Conservation (phyloP, 495 filamentous ascomycete species). For the Aspergillus nanangensis region DNA sequence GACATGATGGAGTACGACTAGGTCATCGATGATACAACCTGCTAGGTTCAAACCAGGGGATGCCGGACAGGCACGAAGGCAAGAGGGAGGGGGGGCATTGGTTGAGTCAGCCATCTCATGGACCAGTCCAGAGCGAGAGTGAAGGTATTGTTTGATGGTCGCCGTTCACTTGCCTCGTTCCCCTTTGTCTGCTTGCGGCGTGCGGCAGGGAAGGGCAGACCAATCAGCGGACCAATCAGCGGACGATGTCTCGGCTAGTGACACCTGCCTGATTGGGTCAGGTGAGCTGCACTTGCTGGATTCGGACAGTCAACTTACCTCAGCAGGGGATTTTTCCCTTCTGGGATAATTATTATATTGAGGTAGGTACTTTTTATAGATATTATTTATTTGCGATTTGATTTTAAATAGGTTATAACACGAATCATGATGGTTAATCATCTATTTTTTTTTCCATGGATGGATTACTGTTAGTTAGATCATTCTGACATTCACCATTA, state of each 20-base stretch:
- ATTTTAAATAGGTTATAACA: no score
- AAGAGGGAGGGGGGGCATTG: background rate
- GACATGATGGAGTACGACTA: background rate
- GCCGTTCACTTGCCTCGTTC: conserved; percentile 2
- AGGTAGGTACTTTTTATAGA: no score
- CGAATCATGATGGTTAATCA: no score
- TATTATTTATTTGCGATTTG: no score
- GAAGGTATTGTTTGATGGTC: conserved; percentile 13
- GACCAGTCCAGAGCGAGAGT: conserved; percentile 5
- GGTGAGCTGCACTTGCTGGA: background rate
- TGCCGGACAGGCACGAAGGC: background rate
- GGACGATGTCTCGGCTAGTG: background rate
- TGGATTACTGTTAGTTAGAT: background rate
- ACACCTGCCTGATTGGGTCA: conserved; percentile 12
- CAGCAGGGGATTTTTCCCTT: no score
- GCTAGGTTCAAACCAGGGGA: background rate
- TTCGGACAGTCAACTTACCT: background rate
- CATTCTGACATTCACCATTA: background rate
- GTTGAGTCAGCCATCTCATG: conserved; percentile 8
- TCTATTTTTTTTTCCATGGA: background rate
- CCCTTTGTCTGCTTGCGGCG: conserved; percentile 41
- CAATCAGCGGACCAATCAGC: conserved; percentile 10
- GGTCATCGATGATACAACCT: background rate
- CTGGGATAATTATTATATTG: no score
- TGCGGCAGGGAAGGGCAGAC: conserved; percentile 16